Conservation (phyloP, 192 early-diverging fungal species). For the Mycoemilia scoparia region DNA sequence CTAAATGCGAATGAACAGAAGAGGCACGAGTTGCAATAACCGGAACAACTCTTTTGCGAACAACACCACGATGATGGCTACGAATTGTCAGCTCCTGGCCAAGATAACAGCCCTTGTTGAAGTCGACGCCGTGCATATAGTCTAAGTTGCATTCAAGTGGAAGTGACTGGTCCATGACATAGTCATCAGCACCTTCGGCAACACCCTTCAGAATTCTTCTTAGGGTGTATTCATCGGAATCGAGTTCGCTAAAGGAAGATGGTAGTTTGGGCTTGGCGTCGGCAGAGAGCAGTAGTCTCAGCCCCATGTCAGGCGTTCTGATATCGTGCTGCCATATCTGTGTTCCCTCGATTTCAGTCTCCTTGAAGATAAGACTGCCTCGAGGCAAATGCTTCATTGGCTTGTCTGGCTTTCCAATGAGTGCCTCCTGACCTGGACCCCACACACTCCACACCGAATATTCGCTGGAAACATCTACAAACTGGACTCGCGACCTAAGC, state of each 20-base stretch:
- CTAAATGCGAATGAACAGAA: not conserved
- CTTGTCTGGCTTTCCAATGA: conserved; percentile 9
- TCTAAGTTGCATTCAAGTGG: conserved; percentile 89
- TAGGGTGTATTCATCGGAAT: conserved; percentile 42
- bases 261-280: conserved; percentile 20
- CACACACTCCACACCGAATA: conserved; percentile 57
- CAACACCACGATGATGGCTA: conserved; percentile 86
- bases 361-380: conserved; percentile 19
- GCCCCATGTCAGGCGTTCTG: conserved; percentile 38
- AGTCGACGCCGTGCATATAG: conserved; percentile 86
- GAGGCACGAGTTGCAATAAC: no score
- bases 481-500: conserved; percentile 54
- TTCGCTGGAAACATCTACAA: conserved; percentile 44
- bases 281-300: conserved; percentile 27
- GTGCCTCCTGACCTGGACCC: conserved; percentile 32
- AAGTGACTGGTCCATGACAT: conserved; percentile 45
- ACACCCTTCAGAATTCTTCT: conserved; percentile 70
- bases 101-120: conserved; percentile 93
- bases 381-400: conserved; percentile 12
- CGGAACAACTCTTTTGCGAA: conserved; percentile 79
- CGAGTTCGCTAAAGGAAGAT: conserved; percentile 30
- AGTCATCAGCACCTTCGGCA: conserved; percentile 74
- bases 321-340: conserved; percentile 28
- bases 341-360: conserved; percentile 4
- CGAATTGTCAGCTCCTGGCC: conserved; percentile 97